These are phyloP conservation scores for Berberis vulgaris DNA, from an alignment of 164 flowering plant species.

Conservation along the genomic window DNA sequence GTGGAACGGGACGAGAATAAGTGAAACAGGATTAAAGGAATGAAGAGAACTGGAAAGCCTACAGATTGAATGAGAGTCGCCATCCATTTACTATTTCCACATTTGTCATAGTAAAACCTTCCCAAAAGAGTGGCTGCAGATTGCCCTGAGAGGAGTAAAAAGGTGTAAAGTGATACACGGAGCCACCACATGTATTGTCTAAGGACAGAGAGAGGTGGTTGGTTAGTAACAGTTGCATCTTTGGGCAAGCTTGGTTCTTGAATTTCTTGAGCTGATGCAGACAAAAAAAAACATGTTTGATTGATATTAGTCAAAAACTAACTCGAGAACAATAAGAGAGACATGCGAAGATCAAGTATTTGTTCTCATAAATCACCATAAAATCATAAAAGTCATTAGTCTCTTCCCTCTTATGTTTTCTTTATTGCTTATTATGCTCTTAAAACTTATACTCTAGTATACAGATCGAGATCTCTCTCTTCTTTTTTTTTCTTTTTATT, in stretches of 20 bases:
- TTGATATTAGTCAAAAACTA: background rate
- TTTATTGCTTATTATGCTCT: background rate
- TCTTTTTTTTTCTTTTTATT: too few species aligned
- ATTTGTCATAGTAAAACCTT: slow-evolving; percentile 23
- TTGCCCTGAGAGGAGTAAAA: slow-evolving; percentile 24
- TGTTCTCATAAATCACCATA: too few species aligned
- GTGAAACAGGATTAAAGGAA: background rate
- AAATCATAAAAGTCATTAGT: too few species aligned
- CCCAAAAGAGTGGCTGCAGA: slow-evolving; percentile 19
- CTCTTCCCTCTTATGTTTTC: too few species aligned
- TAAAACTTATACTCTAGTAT: background rate
- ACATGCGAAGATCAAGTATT: background rate
- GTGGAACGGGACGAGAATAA: background rate
- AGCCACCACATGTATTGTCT: slow-evolving; percentile 27
- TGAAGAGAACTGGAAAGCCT: background rate
- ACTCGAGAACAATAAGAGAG: background rate
- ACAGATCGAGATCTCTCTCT: background rate
- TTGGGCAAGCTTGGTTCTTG: slow-evolving; percentile 17
- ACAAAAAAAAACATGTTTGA: background rate
- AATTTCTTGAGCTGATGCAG: slow-evolving; percentile 2
- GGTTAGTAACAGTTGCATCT: slow-evolving; percentile 1
- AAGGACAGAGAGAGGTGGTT: background rate
- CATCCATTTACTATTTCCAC: slow-evolving; percentile 32
- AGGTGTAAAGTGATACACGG: slow-evolving; percentile 16
- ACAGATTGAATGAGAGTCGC: slow-evolving; percentile 14